These are phyloP conservation scores for Termitomyces eurrhizus DNA, from an alignment of 768 basidiomycete species.

Conservation along the genomic window DNA sequence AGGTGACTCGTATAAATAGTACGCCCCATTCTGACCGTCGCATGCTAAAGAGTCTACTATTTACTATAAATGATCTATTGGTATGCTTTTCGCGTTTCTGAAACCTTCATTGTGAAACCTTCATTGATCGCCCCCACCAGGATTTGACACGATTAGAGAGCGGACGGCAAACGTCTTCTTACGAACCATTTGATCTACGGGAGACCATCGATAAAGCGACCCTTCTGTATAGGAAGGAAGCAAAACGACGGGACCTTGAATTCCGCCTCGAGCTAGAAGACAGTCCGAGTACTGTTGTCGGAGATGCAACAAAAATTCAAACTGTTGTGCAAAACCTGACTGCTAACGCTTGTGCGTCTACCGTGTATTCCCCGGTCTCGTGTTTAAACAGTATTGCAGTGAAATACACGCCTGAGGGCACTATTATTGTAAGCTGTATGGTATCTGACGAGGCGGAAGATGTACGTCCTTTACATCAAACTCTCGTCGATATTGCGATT, in stretches of 20 bases:
- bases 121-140: slow-evolving; percentile 21
- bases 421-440: slow-evolving; percentile 56
- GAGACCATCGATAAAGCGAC: slow-evolving; percentile 59
- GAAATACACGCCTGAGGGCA: slow-evolving; percentile 65
- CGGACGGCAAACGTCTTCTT: slow-evolving; percentile 70
- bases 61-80: slow-evolving; percentile 81
- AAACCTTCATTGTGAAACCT: not conserved
- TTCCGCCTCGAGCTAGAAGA: slow-evolving; percentile 54
- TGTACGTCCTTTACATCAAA: slow-evolving; percentile 38
- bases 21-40: not conserved
- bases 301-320: slow-evolving; percentile 69
- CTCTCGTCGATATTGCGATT: slow-evolving; percentile 66
- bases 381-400: slow-evolving; percentile 33
- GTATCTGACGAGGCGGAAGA: slow-evolving; percentile 49
- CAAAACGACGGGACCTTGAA: slow-evolving; percentile 51
- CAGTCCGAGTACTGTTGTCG: slow-evolving; percentile 59
- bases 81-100: slow-evolving; percentile 23
- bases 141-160: slow-evolving; percentile 77
- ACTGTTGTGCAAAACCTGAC: slow-evolving; percentile 77
- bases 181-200: slow-evolving; percentile 71
- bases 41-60: slow-evolving; percentile 52
- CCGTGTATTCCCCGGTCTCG: not conserved
- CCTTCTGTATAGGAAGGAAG: slow-evolving; percentile 61
- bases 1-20: not conserved
- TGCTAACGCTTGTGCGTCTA: slow-evolving; percentile 60